Evolutionary conservation across 2,329 filamentous ascomycete species (phyloP).

Genomic region (Trichocomaceae sp.): DNA sequence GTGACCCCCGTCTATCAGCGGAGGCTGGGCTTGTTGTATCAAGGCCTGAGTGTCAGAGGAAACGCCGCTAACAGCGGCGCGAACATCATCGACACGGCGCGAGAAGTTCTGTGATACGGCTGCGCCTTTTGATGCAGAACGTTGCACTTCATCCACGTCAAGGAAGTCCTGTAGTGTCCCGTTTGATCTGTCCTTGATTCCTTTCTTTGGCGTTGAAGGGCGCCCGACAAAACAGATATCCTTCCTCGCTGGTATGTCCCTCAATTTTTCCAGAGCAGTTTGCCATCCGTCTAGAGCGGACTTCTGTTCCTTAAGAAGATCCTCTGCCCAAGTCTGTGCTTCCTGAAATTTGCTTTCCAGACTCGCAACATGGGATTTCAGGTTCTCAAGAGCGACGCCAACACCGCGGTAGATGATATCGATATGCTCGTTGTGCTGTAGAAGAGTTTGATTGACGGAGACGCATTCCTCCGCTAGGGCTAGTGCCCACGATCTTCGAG

Average conservation of each 20-base stretch:
- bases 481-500: slow-evolving; percentile 72
- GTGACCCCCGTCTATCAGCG: slow-evolving; percentile 57
- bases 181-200: slow-evolving; percentile 39
- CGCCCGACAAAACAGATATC: slow-evolving; percentile 38
- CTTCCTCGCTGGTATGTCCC: slow-evolving; percentile 38
- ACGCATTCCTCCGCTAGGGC: slow-evolving; percentile 63
- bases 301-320: slow-evolving; percentile 39
- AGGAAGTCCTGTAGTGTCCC: slow-evolving; percentile 68
- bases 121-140: slow-evolving; percentile 61
- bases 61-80: slow-evolving; percentile 54
- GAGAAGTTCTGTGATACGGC: slow-evolving; percentile 55
- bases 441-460: slow-evolving; percentile 55
- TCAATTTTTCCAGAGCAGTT: slow-evolving; percentile 29
- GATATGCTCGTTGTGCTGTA: slow-evolving; percentile 45
- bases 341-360: slow-evolving; percentile 42
- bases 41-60: slow-evolving; percentile 47
- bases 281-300: slow-evolving; percentile 41
- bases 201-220: slow-evolving; percentile 35
- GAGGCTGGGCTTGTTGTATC: slow-evolving; percentile 38
- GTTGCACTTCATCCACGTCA: slow-evolving; percentile 64
- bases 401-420: slow-evolving; percentile 65
- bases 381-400: slow-evolving; percentile 76
- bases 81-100: slow-evolving; percentile 54
- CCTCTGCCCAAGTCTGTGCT: slow-evolving; percentile 41
- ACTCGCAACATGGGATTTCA: slow-evolving; percentile 43